Evolutionary conservation across 352 stramenopile genomes (phyloP), one percentile per base, ranked within the genome.

Genomic region (Thraustochytrium sp.): DNA sequence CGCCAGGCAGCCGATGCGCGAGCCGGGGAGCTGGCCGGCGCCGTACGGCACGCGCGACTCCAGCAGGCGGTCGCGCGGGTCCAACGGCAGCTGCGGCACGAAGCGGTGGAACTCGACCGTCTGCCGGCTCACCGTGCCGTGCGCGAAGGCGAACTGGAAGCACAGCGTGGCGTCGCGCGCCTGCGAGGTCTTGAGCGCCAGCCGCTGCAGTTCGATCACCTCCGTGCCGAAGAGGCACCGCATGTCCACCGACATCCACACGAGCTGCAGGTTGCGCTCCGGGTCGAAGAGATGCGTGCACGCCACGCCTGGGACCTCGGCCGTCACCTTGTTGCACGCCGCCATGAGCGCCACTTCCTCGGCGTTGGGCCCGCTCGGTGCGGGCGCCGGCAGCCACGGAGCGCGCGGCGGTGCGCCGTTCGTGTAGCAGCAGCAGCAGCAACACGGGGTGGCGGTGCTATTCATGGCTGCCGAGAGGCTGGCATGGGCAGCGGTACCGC

Each of bases 231-330:
- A 80, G 34, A 80, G 68, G 21, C 31, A 44, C 37, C 23, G 37
- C 48, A 80, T 80, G 53, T 80, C 53, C 44, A 80, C 16, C 21
- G 42, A 23, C 21, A 80, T 80, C 68, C 68, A 80, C 68, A 80
- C 46, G 44, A 61, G 34, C n/a, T 75, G 26, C 29, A 48, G 18
- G 34, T 21, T 21, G 1, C 31, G 4, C 26, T 46, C 68, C 29
- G 2, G 3, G 68, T 80, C 51, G 53, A 53, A 3, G 9, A 61
- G 23, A 44, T n/a, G 40, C 68, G 49, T 48, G 36, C 31, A 46
- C 4, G 31, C 23, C 9, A 63, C 3, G 5, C 68, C 68, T 4
- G 68, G 53, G 37, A 80, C 53, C 23, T 48, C 18, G 5, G 31
- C 46, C 23, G n/a, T 65, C 23, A 80, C 68, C 16, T 44, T 44